These are phyloP conservation scores for Lichtheimia ornata DNA, from an alignment of 371 early-diverging fungal species.

Conservation along the genomic window DNA sequence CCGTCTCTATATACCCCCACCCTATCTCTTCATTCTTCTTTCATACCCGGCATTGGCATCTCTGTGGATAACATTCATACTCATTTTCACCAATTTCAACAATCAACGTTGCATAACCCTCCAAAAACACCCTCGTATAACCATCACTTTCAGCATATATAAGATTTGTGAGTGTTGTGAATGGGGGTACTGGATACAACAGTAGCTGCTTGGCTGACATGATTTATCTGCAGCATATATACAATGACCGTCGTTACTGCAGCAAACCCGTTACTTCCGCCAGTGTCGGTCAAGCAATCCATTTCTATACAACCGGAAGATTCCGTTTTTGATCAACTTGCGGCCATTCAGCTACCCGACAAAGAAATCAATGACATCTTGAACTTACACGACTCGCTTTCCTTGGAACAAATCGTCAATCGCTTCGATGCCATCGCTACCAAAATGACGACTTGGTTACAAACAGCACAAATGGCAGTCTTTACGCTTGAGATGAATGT, in stretches of 20 bases:
- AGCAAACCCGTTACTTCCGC: slow-evolving; percentile 5
- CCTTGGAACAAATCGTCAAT: slow-evolving; percentile 36
- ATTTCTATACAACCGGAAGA: slow-evolving; percentile 19
- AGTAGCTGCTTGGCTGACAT: background rate
- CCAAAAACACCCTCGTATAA: background rate
- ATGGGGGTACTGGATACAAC: background rate
- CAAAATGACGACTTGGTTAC: slow-evolving; percentile 50
- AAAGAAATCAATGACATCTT: slow-evolving; percentile 31
- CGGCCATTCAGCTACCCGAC: slow-evolving; percentile 29
- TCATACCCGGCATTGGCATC: background rate
- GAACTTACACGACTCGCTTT: slow-evolving; percentile 36
- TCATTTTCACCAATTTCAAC: background rate
- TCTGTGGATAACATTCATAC: slow-evolving; percentile 3
- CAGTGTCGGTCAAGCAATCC: slow-evolving; percentile 15
- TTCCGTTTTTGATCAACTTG: slow-evolving; percentile 14
- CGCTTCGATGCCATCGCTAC: slow-evolving; percentile 33
- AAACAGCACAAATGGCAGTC: slow-evolving; percentile 55
- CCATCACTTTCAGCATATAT: background rate
- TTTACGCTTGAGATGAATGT: slow-evolving; percentile 53
- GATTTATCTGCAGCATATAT: slow-evolving; percentile 4
- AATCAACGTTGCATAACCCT: background rate
- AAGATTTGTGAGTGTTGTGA: background rate
- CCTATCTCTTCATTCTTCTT: background rate
- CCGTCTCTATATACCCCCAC: background rate
- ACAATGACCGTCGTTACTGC: slow-evolving; percentile 5